Evolutionary conservation across 2,329 filamentous ascomycete genomes (phyloP).

Genomic region (Fonsecaea nubica): DNA sequence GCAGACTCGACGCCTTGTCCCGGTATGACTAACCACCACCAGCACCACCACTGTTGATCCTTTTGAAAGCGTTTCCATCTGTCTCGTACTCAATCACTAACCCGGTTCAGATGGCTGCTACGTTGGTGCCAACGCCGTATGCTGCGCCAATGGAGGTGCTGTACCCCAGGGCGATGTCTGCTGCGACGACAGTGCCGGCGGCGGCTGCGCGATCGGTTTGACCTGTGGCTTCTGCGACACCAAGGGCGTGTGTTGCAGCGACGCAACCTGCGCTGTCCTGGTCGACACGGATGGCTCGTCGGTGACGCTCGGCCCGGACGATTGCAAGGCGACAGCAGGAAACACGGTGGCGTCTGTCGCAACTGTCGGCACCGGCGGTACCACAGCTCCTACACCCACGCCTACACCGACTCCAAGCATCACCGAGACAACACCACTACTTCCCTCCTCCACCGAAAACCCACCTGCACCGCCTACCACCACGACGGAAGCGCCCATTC

Average conservation of each 20-base stretch:
- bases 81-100: background rate
- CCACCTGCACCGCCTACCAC: background rate
- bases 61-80: background rate
- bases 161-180: background rate
- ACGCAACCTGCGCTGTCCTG: background rate
- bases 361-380: background rate
- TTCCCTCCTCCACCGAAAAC: background rate
- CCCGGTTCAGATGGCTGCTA: background rate
- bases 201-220: background rate
- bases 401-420: background rate
- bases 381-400: background rate
- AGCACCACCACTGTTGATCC: background rate
- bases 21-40: background rate
- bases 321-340: slow-evolving; percentile 3
- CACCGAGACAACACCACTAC: background rate
- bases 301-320: background rate
- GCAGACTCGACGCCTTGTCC: background rate
- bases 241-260: background rate
- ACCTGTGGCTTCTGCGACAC: background rate
- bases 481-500: background rate
- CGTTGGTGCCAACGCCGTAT: background rate
- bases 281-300: background rate
- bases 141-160: background rate
- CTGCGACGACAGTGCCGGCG: slow-evolving; percentile 2
- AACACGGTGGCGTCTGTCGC: background rate